Percentiles rank a stretch among this genome's conserved stretches.
Conservation (phyloP, 2,329 filamentous ascomycete genomes). For the Gyromitra esculenta region DNA sequence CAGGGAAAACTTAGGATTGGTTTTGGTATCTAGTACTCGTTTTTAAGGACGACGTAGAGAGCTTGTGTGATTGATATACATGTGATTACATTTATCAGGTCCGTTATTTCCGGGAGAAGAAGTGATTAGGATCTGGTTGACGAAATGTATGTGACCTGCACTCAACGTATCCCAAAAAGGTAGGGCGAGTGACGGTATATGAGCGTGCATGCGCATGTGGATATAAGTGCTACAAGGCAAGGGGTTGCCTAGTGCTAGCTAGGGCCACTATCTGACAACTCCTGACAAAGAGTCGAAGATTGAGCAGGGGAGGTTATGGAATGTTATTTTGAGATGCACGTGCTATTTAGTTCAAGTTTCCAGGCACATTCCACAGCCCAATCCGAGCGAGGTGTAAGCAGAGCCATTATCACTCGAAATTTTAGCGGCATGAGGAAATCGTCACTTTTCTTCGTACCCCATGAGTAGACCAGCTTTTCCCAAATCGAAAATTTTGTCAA, state of each 20-base stretch:
- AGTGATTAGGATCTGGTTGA: background rate
- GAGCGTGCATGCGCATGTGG: background rate
- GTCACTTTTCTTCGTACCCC: background rate
- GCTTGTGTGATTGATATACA: no score
- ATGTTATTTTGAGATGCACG: background rate
- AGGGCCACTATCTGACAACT: background rate
- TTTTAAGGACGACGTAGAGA: no score
- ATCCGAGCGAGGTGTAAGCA: background rate
- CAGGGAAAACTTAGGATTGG: no score
- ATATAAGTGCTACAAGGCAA: background rate
- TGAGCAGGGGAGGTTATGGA: background rate
- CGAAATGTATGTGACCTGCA: background rate
- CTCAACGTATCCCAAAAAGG: background rate
- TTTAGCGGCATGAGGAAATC: background rate
- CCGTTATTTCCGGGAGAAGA: no score
- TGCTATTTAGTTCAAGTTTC: background rate
- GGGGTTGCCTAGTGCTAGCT: background rate
- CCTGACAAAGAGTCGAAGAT: no score
- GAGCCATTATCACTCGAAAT: slow-evolving; percentile 1
- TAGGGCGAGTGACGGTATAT: slow-evolving; percentile 16
- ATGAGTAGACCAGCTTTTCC: background rate
- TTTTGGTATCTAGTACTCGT: no score
- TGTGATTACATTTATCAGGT: no score
- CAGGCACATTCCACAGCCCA: background rate
- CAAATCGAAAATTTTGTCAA: slow-evolving; percentile 19